Percentiles rank a stretch among this genome's conserved stretches.
Evolutionary conservation across 176 grass and related monocot species (phyloP).

Genomic region (Pontederia crassipes): DNA sequence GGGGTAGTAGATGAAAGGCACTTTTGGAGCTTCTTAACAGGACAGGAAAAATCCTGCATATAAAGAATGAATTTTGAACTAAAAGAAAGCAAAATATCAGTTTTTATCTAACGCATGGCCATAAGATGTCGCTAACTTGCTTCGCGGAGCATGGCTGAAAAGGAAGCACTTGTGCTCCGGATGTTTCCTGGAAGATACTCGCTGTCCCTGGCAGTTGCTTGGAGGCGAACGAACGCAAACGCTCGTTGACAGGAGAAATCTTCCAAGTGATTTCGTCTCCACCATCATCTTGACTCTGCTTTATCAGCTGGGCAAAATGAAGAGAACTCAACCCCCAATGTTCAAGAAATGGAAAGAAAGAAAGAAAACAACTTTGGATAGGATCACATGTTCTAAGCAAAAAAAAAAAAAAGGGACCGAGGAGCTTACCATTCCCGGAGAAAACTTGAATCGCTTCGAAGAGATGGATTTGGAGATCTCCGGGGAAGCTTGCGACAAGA

Average conservation of each 20-base stretch:
- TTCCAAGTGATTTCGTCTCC: constrained; percentile 77
- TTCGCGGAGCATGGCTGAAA: constrained; percentile 57
- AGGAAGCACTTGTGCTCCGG: constrained; percentile 17
- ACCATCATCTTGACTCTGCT: constrained; percentile 88
- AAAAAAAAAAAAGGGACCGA: background rate
- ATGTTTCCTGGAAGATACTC: constrained; percentile 12
- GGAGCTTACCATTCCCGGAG: constrained; percentile 70
- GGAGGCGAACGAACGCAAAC: constrained; percentile 35
- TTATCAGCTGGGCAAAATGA: constrained; percentile 49
- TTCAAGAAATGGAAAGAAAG: background rate
- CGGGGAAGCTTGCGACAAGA: constrained; percentile 55
- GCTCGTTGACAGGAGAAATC: constrained; percentile 80
- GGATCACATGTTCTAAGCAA: background rate
- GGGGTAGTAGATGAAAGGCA: constrained; percentile 43
- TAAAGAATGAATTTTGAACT: background rate
- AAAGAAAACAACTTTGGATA: background rate
- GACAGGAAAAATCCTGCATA: constrained; percentile 34
- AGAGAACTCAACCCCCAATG: constrained; percentile 10
- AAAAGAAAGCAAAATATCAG: background rate
- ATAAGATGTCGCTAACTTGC: constrained; percentile 20
- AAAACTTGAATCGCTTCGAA: constrained; percentile 75
- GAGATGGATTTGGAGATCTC: constrained; percentile 49
- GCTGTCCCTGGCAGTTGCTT: constrained; percentile 39
- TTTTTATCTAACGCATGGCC: background rate
- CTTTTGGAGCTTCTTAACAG: constrained; percentile 44